A percentile compares a stretch with the other conserved stretches of the same genome.
phyloP scores from a whole-genome alignment of 2,329 filamentous ascomycete species.

The Cadophora malorum region DNA sequence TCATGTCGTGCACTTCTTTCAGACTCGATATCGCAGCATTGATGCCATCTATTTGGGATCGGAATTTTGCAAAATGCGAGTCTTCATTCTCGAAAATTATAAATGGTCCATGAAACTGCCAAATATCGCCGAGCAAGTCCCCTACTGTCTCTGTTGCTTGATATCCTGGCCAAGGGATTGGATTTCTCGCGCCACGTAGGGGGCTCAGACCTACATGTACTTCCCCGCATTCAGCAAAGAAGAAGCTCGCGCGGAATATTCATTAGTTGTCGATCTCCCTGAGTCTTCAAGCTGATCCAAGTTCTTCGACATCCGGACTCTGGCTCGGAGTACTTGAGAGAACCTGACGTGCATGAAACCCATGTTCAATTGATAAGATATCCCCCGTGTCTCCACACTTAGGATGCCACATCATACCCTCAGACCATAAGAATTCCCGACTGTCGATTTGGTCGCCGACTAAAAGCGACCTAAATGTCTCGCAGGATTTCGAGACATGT shows the following conservation, averaged over 20 bases:
- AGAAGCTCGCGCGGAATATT: not conserved
- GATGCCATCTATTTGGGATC: not conserved
- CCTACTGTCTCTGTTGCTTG: too few species aligned
- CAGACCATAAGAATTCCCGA: not conserved
- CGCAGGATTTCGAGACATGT: not conserved
- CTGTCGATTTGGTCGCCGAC: not conserved
- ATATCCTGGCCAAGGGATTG: too few species aligned
- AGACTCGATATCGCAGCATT: not conserved
- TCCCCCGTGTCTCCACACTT: not conserved
- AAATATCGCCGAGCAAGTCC: too few species aligned
- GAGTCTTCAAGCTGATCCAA: too few species aligned
- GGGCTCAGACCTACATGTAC: not conserved
- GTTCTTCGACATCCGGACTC: too few species aligned
- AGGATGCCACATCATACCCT: constrained; percentile 12
- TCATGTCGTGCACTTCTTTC: constrained; percentile 3
- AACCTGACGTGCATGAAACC: too few species aligned
- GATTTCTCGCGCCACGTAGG: not conserved
- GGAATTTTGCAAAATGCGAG: not conserved
- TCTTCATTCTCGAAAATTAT: not conserved
- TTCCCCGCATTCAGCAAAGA: constrained; percentile 3
- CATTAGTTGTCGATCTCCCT: not conserved
- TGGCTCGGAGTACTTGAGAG: too few species aligned
- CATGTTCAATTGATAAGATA: not conserved
- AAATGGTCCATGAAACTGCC: too few species aligned
- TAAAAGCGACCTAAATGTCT: not conserved